A percentile compares a stretch with the other conserved stretches of the same genome.
phyloP scores from a whole-genome alignment of 2,329 filamentous ascomycete genomes.

The Dothistroma septosporum region DNA sequence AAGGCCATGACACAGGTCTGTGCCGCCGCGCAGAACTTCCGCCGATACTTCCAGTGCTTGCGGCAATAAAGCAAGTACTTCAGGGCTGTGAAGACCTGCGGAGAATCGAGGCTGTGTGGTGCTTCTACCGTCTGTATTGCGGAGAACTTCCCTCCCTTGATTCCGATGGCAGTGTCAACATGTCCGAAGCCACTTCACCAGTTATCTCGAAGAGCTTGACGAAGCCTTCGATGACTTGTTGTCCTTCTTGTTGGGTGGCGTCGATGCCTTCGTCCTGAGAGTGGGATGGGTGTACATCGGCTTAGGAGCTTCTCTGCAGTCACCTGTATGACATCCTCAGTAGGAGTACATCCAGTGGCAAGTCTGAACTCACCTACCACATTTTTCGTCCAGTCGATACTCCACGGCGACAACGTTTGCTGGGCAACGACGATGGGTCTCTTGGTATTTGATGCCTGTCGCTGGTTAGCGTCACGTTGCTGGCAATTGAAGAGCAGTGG shows the following conservation, averaged over 20 bases:
- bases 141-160: background rate
- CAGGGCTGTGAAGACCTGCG: background rate
- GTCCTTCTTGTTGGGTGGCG: constrained; percentile 12
- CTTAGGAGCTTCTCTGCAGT: constrained; percentile 19
- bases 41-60: background rate
- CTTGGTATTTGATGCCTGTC: constrained; percentile 44
- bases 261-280: constrained; percentile 18
- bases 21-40: no score
- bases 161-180: background rate
- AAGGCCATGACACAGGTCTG: no score
- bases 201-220: constrained; percentile 1
- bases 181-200: background rate
- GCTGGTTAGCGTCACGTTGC: background rate
- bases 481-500: background rate
- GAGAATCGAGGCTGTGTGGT: background rate
- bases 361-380: constrained; percentile 35
- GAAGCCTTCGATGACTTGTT: constrained; percentile 3
- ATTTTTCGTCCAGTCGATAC: constrained; percentile 47
- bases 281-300: constrained; percentile 21
- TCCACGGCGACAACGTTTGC: constrained; percentile 54
- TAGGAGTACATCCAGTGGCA: background rate
- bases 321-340: constrained; percentile 8
- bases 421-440: constrained; percentile 53
- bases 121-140: background rate
- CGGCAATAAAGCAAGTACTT: background rate